Percentiles rank a stretch among this genome's conserved stretches.
These are phyloP conservation scores for Rhodotorula sphaerocarpa DNA, from an alignment of 768 basidiomycete genomes.

Conservation along the genomic window DNA sequence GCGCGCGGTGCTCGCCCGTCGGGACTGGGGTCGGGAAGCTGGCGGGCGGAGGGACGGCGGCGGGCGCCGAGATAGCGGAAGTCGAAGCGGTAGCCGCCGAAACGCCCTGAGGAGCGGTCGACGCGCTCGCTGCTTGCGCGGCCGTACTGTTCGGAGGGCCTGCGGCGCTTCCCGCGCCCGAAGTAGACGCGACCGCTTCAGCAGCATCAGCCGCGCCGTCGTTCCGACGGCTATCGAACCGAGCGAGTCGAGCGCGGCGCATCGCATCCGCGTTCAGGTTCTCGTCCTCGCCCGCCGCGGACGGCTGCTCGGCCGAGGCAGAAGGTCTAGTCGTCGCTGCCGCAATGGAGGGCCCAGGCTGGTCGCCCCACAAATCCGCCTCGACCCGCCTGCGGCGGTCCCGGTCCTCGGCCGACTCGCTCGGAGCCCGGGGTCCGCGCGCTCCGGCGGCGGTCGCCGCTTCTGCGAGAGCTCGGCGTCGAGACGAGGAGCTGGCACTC, in stretches of 20 bases:
- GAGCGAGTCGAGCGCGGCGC: background rate
- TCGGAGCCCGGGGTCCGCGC: too few relatives aligned
- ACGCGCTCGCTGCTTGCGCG: background rate
- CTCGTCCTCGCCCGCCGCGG: background rate
- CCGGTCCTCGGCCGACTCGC: too few relatives aligned
- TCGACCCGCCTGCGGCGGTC: too few relatives aligned
- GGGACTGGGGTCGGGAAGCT: constrained; percentile 1
- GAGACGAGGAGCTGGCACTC: background rate
- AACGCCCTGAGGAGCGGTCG: background rate
- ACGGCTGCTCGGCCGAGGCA: background rate
- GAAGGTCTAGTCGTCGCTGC: background rate
- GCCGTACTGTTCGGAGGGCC: background rate
- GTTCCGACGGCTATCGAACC: background rate
- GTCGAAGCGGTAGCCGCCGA: background rate
- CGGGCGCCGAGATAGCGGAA: background rate
- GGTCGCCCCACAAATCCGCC: too few relatives aligned
- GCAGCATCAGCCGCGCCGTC: background rate
- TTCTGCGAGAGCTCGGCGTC: background rate
- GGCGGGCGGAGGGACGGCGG: background rate
- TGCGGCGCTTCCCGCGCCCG: background rate
- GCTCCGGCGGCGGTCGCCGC: too few relatives aligned
- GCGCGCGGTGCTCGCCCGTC: constrained; percentile 12
- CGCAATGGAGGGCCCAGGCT: constrained; percentile 1
- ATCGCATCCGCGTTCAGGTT: background rate
- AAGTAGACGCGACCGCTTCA: too few relatives aligned